These are phyloP conservation scores for Cyberlindnera misumaiensis DNA, from an alignment of 805 yeast genomes.

Conservation along the genomic window DNA sequence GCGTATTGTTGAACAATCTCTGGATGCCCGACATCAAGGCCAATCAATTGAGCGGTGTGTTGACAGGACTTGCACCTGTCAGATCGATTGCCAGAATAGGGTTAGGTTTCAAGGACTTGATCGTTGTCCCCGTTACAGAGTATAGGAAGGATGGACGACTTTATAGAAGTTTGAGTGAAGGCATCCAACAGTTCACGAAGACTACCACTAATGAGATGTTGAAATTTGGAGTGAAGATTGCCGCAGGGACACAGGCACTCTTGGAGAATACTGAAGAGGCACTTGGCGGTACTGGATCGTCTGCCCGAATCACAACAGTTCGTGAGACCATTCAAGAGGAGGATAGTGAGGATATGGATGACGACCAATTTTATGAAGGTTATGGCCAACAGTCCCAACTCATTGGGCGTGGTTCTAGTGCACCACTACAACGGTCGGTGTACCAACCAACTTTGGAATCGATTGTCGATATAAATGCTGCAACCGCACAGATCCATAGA, in stretches of 20 bases:
- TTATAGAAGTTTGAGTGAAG: constrained; percentile 65
- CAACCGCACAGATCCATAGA: not conserved
- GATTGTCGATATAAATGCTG: constrained; percentile 14
- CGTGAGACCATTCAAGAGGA: constrained; percentile 11
- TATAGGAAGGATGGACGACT: constrained; percentile 68
- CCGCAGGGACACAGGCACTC: constrained; percentile 80
- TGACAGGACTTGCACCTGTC: constrained; percentile 81
- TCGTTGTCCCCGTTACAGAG: constrained; percentile 68
- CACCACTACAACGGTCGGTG: constrained; percentile 17
- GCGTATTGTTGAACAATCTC: constrained; percentile 46
- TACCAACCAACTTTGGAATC: constrained; percentile 24
- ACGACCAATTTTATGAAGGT: constrained; percentile 23
- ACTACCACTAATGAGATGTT: constrained; percentile 76
- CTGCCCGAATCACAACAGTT: constrained; percentile 31
- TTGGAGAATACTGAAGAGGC: constrained; percentile 75
- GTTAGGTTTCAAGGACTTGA: constrained; percentile 65
- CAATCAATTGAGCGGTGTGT: constrained; percentile 74
- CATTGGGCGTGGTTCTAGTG: constrained; percentile 16
- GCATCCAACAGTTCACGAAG: constrained; percentile 65
- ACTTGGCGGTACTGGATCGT: constrained; percentile 67
- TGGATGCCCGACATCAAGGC: constrained; percentile 87
- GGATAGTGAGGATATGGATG: constrained; percentile 30
- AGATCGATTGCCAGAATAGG: constrained; percentile 73
- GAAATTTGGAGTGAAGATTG: constrained; percentile 75
- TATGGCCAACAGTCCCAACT: constrained; percentile 22